Conservation (phyloP, 148 eudicot genomes). For the Mesembryanthemum crystallinum region DNA sequence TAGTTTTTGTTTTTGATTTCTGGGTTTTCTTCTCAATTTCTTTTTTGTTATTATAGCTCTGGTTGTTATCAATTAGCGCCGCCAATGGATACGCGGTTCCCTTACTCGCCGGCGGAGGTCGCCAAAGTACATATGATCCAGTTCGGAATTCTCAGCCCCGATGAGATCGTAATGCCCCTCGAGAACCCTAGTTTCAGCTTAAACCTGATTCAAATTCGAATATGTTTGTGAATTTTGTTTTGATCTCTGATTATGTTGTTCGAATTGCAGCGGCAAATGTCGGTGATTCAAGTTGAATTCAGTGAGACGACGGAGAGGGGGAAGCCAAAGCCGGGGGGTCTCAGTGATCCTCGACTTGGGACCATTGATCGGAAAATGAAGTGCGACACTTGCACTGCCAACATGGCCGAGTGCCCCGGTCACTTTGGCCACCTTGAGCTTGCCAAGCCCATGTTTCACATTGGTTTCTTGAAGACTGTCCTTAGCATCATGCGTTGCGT, state of each 20-base stretch:
- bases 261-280: constrained; percentile 91
- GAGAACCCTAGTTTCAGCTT: constrained; percentile 18
- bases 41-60: too few species aligned
- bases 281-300: constrained; percentile 93
- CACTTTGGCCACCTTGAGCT: constrained; percentile 99
- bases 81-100: constrained; percentile 80
- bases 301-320: constrained; percentile 96
- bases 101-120: constrained; percentile 91
- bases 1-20: background rate
- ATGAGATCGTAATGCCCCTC: constrained; percentile 68
- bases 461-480: constrained; percentile 89
- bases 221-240: background rate
- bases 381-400: constrained; percentile 96
- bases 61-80: constrained; percentile 8
- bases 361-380: constrained; percentile 91
- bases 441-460: constrained; percentile 96
- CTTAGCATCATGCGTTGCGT: constrained; percentile 92
- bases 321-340: constrained; percentile 82
- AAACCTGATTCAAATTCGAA: background rate
- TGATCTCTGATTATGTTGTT: background rate
- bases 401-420: constrained; percentile 97
- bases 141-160: constrained; percentile 95
- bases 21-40: background rate
- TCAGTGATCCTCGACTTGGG: constrained; percentile 87
- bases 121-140: constrained; percentile 87